Conservation (phyloP, 192 early-diverging fungal genomes). For the Thoreauomyces humboldtii region DNA sequence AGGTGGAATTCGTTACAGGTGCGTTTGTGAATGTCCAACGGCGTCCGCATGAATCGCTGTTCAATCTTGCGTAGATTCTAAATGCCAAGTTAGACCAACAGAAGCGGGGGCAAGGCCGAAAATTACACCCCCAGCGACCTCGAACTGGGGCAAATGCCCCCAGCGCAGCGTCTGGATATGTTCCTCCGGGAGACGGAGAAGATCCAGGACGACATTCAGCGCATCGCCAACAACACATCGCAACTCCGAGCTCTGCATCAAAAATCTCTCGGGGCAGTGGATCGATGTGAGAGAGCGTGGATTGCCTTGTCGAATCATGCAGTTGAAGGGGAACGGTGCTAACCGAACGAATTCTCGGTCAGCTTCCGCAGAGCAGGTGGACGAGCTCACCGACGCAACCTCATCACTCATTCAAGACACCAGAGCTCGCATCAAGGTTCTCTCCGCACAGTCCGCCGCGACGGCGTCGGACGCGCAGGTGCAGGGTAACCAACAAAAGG, state of each 20-base stretch:
- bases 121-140: too few species aligned
- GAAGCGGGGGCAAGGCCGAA: too few species aligned
- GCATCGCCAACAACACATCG: conserved; percentile 15
- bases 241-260: conserved; percentile 20
- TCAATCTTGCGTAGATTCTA: too few species aligned
- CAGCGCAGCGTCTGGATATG: too few species aligned
- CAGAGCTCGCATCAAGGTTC: conserved; percentile 23
- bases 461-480: conserved; percentile 28
- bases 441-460: conserved; percentile 8
- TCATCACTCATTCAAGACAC: conserved; percentile 24
- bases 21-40: too few species aligned
- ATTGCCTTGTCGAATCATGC: not conserved
- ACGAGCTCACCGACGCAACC: conserved; percentile 26
- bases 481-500: conserved; percentile 33
- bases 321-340: not conserved
- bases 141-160: too few species aligned
- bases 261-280: conserved; percentile 1
- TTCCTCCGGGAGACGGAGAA: conserved; percentile 11
- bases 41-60: too few species aligned
- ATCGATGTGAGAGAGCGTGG: not conserved
- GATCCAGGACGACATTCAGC: not conserved
- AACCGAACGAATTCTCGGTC: not conserved
- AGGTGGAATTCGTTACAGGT: too few species aligned
- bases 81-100: too few species aligned
- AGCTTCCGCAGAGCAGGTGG: conserved; percentile 11